Evolutionary conservation across 208 protist species (phyloP).

Genomic region (Crithidia thermophila): DNA sequence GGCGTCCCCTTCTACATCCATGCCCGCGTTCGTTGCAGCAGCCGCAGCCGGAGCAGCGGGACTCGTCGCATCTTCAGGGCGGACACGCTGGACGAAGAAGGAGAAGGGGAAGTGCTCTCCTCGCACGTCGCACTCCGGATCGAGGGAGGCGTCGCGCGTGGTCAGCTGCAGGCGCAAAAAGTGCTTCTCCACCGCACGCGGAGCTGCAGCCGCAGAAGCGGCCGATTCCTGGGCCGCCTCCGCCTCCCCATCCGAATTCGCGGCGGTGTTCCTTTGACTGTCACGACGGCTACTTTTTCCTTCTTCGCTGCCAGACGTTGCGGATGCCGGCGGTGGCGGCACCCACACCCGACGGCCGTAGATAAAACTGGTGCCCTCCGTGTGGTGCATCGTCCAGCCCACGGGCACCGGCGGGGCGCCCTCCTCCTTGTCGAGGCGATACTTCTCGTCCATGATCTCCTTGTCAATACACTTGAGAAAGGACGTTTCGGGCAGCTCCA

Average conservation of each 20-base stretch:
- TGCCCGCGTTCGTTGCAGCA: too few species aligned
- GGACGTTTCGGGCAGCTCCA: slow-evolving; percentile 58
- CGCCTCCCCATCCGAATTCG: neutral
- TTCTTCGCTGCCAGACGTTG: neutral
- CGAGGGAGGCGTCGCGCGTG: slow-evolving; percentile 76
- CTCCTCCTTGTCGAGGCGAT: slow-evolving; percentile 80
- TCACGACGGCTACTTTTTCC: neutral
- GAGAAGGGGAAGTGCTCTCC: slow-evolving; percentile 90
- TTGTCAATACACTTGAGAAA: slow-evolving; percentile 89
- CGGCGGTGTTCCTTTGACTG: too few species aligned
- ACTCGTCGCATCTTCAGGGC: neutral
- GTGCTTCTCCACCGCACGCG: slow-evolving; percentile 54
- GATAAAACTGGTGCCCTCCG: slow-evolving; percentile 66
- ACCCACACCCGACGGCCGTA: slow-evolving; percentile 75
- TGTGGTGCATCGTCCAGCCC: slow-evolving; percentile 82
- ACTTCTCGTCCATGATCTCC: slow-evolving; percentile 84
- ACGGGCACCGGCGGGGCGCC: slow-evolving; percentile 56
- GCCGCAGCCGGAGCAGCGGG: neutral
- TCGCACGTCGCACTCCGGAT: slow-evolving; percentile 85
- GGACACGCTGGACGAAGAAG: slow-evolving; percentile 68
- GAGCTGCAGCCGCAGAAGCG: neutral
- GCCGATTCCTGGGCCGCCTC: neutral
- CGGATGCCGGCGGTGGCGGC: slow-evolving; percentile 30
- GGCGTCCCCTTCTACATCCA: slow-evolving; percentile 9
- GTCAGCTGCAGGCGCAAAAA: slow-evolving; percentile 80